Conservation (phyloP, 495 filamentous ascomycete genomes). For the Penicillium chermesinum region DNA sequence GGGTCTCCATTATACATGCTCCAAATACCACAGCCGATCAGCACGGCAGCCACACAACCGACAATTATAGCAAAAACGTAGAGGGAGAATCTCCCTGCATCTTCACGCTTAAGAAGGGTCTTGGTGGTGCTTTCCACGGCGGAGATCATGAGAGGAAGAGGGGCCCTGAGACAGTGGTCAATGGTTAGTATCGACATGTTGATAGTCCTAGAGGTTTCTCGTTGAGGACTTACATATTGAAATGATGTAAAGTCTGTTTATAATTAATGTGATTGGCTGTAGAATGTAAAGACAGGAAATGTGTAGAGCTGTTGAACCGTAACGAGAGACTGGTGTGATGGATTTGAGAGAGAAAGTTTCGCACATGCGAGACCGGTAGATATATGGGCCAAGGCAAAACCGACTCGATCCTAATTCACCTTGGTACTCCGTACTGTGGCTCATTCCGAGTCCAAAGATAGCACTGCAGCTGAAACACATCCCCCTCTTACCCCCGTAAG, state of each 20-base stretch:
- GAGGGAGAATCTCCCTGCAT: slow-evolving; percentile 15
- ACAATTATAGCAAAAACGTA: slow-evolving; percentile 27
- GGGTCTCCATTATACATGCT: slow-evolving; percentile 21
- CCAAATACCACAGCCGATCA: slow-evolving; percentile 22
- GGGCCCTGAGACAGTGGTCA: not conserved
- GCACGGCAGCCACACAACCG: slow-evolving; percentile 16
- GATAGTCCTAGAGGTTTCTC: not conserved
- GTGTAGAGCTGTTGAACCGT: not conserved
- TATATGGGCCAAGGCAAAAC: slow-evolving; percentile 3
- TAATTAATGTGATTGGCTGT: not conserved
- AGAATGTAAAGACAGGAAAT: not conserved
- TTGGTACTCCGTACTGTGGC: not conserved
- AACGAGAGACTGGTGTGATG: not conserved
- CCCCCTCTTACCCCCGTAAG: slow-evolving; percentile 9
- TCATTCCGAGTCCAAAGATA: slow-evolving; percentile 13
- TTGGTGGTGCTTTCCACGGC: slow-evolving; percentile 6
- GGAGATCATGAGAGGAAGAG: slow-evolving; percentile 6
- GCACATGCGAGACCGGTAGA: not conserved
- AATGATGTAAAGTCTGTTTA: not conserved
- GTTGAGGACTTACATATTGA: not conserved
- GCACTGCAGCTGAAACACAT: slow-evolving; percentile 15
- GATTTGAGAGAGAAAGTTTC: not conserved
- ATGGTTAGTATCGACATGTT: not conserved
- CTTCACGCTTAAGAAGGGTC: slow-evolving; percentile 12
- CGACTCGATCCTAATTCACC: not conserved